A percentile compares a stretch with the other conserved stretches of the same genome.
These are phyloP conservation scores for Rhodosporidiobolus odoratus DNA, from an alignment of 768 basidiomycete species.

Conservation along the genomic window DNA sequence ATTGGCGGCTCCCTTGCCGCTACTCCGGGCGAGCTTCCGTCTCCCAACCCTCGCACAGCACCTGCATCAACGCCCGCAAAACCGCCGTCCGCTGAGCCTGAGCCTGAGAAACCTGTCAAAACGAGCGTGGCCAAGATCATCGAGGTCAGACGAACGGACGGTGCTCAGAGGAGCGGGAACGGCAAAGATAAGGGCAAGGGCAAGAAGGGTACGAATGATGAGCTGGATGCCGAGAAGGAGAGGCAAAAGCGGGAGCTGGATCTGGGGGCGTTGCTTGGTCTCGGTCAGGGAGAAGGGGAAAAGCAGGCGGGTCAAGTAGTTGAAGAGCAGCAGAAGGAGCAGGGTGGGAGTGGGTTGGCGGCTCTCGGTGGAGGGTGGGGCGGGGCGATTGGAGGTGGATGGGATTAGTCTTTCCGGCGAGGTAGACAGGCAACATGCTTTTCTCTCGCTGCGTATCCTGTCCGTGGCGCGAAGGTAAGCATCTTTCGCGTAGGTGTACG, in stretches of 20 bases:
- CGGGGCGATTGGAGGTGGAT: no score
- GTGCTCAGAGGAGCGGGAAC: no score
- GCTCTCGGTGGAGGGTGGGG: no score
- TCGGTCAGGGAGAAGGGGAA: neutral
- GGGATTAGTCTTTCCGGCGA: no score
- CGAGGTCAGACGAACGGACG: constrained; percentile 30
- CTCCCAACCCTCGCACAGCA: neutral
- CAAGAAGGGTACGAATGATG: neutral
- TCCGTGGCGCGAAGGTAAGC: no score
- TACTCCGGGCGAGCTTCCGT: constrained; percentile 10
- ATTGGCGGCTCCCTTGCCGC: constrained; percentile 22
- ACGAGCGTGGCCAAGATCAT: constrained; percentile 30
- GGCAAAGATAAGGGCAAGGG: constrained; percentile 8
- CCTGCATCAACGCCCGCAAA: neutral
- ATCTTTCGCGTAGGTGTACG: no score
- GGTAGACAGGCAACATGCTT: no score
- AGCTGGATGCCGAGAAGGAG: neutral
- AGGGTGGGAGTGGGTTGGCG: no score
- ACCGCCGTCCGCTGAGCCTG: neutral
- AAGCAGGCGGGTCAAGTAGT: no score
- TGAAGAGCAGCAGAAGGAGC: no score
- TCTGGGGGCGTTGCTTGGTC: constrained; percentile 24
- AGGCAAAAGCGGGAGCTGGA: no score
- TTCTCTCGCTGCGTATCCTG: no score
- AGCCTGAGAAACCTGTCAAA: constrained; percentile 10